Evolutionary conservation across 495 filamentous ascomycete genomes (phyloP), one percentile per base, ranked within the genome.

Genomic region (Cercophora scortea): DNA sequence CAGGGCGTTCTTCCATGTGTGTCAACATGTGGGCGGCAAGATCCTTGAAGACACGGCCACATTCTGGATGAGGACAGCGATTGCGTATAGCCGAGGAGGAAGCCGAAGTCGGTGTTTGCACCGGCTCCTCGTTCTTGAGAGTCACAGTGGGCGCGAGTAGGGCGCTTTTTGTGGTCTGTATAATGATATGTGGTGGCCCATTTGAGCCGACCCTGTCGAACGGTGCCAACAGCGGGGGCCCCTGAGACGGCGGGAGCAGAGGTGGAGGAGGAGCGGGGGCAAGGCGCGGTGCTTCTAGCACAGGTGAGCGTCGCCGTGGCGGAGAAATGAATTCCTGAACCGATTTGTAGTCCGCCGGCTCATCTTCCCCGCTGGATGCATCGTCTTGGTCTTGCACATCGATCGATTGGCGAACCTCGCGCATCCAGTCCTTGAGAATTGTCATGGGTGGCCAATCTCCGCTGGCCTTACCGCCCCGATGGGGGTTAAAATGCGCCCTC

Each of bases 21-120:
- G 93, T 99, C 49, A 97, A 78, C 87, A 95, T 90, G 67, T 99
- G 93, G 6, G 93, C 91, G 59, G 92, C 93, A 48, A 95, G 70
- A 58, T 96, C 91, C 62, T 94, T 94, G 79, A 95, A 95, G n/a
- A 88, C 76, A 50, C 88, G 83, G 13, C 90, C 89, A 55, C 91
- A 96, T 19, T 93, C 89, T 0, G 86, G 82, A 59, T 87, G 80
- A 11, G 88, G 87, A 70, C 91, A 96, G 42, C 86, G 79, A 41
- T 59, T 70, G 43, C 85, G 84, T 17, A 54, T 38, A 8, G 61
- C 52, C 13, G 63, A 55, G 11, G 56, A 61, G 1, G 18, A 45
- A 3, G 57, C 34, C 5, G 53, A 51, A 17, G 36, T 32, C n/a
- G 62, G 85, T 83, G 55, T 83, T 77, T 77, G 78, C 35, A 66